Base-by-base conservation (phyloP, 192 early-diverging fungal genomes). In the Globomyces pollinis-pini region DNA sequence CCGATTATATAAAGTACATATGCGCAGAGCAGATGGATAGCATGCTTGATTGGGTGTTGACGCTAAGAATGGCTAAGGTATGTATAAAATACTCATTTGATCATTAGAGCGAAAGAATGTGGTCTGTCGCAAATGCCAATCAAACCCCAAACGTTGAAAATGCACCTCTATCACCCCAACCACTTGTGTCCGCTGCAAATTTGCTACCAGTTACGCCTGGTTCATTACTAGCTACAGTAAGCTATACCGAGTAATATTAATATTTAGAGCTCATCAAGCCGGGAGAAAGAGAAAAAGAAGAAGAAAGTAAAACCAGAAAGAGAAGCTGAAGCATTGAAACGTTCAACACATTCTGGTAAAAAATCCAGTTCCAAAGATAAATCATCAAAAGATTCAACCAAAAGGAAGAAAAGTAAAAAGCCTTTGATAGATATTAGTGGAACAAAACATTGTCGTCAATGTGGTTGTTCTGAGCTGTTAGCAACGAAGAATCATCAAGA, bases 1-100 rank as follows among this genome's bases (percentile, higher is more conserved):
- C 83, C 23, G 91, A 96, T 62, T 93, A 91, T 50, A 76, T 88
- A 30, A 76, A 81, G 38, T 86, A 76, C 61, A 53, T 90, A n/a
- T 84, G 85, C 54, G 78, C 80, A 0, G 86, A 87, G 5, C 70
- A 74, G 38, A 58, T 76, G 15, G 86, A 84, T 16, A 76, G 79
- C 16, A 65, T 88, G 43, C 77, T 77, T 52, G 84, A 88, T 65
- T 90, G 88, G 88, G 75, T 88, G 2, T 63, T 80, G 1, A 78
- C 84, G 16, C 73, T 90, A 47, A 69, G 87, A 30, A 63, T 75
- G 42, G 80, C 84, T 30, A 88, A 86, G 77, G 87, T 88, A 76
- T 11, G n/a, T n/a, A n/a, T n/a, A n/a, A n/a, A n/a, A n/a, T n/a
- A n/a, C 13, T 60, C 4, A 7, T 5, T 4, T 4, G 23, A 26